These are phyloP conservation scores for Candida silvatica DNA, from an alignment of 805 yeast species.

Conservation along the genomic window DNA sequence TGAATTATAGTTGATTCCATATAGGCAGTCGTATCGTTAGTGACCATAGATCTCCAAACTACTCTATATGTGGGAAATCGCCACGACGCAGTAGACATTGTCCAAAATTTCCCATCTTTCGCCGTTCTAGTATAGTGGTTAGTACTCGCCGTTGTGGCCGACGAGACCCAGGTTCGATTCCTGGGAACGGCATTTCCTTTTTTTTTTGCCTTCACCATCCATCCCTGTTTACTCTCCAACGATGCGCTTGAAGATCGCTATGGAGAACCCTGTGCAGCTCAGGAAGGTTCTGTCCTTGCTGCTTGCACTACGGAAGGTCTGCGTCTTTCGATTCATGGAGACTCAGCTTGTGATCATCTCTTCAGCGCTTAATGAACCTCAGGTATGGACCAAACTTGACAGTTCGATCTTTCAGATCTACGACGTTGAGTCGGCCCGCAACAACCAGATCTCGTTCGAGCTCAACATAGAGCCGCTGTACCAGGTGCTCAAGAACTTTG, in stretches of 20 bases:
- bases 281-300: slow-evolving; percentile 18
- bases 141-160: slow-evolving; percentile 20
- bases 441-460: slow-evolving; percentile 51
- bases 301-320: slow-evolving; percentile 40
- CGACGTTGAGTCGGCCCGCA: slow-evolving; percentile 43
- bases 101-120: too few species aligned
- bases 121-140: slow-evolving; percentile 21
- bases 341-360: slow-evolving; percentile 42
- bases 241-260: slow-evolving; percentile 20
- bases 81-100: too few species aligned
- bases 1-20: too few species aligned
- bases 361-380: slow-evolving; percentile 48
- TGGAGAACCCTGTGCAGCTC: slow-evolving; percentile 16
- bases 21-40: too few species aligned
- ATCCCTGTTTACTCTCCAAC: background rate
- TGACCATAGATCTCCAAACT: too few species aligned
- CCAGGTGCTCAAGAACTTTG: slow-evolving; percentile 50
- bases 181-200: slow-evolving; percentile 16
- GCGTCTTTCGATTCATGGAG: slow-evolving; percentile 49
- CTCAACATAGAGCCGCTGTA: slow-evolving; percentile 51
- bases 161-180: slow-evolving; percentile 19
- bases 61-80: too few species aligned
- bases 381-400: slow-evolving; percentile 55
- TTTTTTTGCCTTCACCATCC: background rate
- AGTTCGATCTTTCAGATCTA: slow-evolving; percentile 37